Percentiles rank a stretch among this genome's conserved stretches.
Conservation (phyloP, 202 grass and related monocot species). For the Schoenoplectus triqueter region DNA sequence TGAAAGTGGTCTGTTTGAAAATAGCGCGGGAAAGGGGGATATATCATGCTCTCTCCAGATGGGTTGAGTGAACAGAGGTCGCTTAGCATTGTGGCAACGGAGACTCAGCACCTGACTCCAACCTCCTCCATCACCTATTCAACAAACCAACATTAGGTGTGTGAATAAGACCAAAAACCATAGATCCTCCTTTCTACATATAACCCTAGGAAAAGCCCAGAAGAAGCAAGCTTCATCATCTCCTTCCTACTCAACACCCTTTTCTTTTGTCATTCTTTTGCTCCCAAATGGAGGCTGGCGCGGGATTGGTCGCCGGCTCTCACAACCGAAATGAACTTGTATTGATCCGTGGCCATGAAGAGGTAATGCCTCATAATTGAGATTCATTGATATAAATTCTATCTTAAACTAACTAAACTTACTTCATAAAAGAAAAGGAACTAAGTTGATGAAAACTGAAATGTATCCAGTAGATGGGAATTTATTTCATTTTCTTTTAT, state of each 20-base stretch:
- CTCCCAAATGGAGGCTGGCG: slow-evolving; percentile 77
- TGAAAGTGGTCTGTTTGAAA: slow-evolving; percentile 36
- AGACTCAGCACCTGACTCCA: slow-evolving; percentile 78
- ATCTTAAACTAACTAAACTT: too few species aligned
- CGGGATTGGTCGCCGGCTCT: slow-evolving; percentile 95
- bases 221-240: slow-evolving; percentile 31
- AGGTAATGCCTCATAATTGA: slow-evolving; percentile 45
- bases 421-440: too few species aligned
- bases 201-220: slow-evolving; percentile 55
- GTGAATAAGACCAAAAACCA: slow-evolving; percentile 51
- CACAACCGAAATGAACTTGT: slow-evolving; percentile 99
- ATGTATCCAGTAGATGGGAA: background rate
- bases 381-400: too few species aligned
- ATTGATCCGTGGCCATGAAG: slow-evolving; percentile 94
- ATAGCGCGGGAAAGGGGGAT: slow-evolving; percentile 25
- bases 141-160: slow-evolving; percentile 52
- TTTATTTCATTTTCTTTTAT: background rate
- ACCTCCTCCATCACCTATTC: slow-evolving; percentile 49
- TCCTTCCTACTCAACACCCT: background rate
- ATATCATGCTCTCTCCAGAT: background rate
- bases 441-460: background rate
- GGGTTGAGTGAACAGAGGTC: slow-evolving; percentile 42
- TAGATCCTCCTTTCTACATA: background rate
- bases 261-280: background rate
- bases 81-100: slow-evolving; percentile 96